A percentile compares a stretch with the other conserved stretches of the same genome.
These are phyloP conservation scores for Aureobasidium lini DNA, from an alignment of 2,329 filamentous ascomycete genomes.

Conservation along the genomic window DNA sequence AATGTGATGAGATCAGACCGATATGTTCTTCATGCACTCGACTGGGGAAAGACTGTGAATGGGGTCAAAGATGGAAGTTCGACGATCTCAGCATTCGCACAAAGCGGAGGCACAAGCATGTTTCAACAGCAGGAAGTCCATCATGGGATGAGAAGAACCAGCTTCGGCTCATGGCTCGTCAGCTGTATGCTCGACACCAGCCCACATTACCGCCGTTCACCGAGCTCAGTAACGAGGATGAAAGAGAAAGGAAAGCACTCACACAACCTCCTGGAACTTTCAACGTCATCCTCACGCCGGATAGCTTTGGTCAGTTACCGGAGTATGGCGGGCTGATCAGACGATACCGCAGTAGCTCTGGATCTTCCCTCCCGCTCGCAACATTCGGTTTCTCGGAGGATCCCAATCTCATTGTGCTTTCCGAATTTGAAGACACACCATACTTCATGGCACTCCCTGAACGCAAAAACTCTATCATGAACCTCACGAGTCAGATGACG, in stretches of 20 bases:
- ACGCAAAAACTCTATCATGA: neutral
- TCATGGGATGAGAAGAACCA: conserved; percentile 54
- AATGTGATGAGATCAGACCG: conserved; percentile 50
- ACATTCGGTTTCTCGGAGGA: neutral
- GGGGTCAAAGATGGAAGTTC: conserved; percentile 43
- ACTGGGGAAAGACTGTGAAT: conserved; percentile 50
- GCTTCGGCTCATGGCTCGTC: conserved; percentile 19
- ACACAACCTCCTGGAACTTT: conserved; percentile 46
- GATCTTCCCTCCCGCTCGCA: neutral
- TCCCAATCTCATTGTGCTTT: neutral
- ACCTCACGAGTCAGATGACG: neutral
- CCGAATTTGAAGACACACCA: conserved; percentile 12
- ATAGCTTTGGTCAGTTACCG: conserved; percentile 45
- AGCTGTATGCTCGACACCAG: conserved; percentile 8
- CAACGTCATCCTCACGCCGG: conserved; percentile 47
- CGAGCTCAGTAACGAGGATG: conserved; percentile 47
- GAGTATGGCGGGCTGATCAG: conserved; percentile 35
- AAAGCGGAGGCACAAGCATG: conserved; percentile 29
- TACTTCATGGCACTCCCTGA: conserved; percentile 9
- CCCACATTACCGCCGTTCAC: conserved; percentile 45
- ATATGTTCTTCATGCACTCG: conserved; percentile 50
- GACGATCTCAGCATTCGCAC: conserved; percentile 27
- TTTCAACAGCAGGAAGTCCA: conserved; percentile 42
- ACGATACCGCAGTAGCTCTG: neutral
- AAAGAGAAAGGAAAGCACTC: conserved; percentile 50